These are phyloP conservation scores for Eucalyptus regnans DNA, from an alignment of 345 rosid genomes.

Conservation along the genomic window DNA sequence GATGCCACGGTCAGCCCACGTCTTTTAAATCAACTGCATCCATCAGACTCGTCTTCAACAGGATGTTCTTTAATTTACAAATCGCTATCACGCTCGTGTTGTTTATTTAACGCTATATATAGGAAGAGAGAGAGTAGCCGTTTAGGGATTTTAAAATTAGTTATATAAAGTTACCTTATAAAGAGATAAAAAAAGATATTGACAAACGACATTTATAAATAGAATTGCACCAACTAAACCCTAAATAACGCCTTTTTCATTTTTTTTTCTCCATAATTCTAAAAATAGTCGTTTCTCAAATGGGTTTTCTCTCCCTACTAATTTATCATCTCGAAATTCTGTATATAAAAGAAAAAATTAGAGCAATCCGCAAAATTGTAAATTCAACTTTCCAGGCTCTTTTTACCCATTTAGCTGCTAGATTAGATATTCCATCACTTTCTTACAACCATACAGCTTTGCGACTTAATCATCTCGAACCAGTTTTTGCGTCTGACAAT, in stretches of 20 bases:
- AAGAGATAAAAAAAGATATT: no score
- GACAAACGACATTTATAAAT: not conserved
- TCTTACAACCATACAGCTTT: not conserved
- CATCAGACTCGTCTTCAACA: not conserved
- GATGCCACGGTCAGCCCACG: not conserved
- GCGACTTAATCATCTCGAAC: not conserved
- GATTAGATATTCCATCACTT: not conserved
- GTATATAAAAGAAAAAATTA: no score
- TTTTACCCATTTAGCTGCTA: not conserved
- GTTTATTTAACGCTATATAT: not conserved
- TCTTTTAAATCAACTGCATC: not conserved
- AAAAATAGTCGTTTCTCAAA: not conserved
- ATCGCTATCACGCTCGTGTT: not conserved
- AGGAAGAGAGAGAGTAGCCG: not conserved
- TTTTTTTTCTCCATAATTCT: not conserved
- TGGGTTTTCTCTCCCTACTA: not conserved
- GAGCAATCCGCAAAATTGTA: not conserved
- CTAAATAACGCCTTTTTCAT: not conserved
- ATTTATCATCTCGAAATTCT: no score
- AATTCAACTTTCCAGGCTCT: not conserved
- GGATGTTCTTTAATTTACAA: not conserved
- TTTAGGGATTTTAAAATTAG: not conserved
- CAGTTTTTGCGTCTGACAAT: not conserved
- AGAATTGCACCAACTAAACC: not conserved
- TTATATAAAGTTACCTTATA: not conserved